These are phyloP conservation scores for Spiraea crenata DNA, from an alignment of 331 rosid species.

Conservation along the genomic window DNA sequence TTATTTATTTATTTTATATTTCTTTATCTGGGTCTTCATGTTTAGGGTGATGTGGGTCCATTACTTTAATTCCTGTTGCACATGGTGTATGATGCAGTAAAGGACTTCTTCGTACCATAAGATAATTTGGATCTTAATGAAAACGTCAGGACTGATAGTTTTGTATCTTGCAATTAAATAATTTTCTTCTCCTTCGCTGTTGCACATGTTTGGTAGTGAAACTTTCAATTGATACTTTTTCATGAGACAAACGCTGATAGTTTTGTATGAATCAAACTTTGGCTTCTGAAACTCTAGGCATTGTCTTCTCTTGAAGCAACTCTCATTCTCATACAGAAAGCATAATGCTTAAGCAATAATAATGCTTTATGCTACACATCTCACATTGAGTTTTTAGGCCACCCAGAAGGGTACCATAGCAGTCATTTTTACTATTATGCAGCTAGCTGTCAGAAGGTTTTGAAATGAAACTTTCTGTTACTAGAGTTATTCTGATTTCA, in stretches of 20 bases:
- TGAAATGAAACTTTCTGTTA: too few relatives aligned
- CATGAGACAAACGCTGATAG: background rate
- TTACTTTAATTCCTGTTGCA: too few relatives aligned
- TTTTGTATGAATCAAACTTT: background rate
- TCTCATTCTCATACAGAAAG: background rate
- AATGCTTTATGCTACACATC: background rate
- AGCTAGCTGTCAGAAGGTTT: too few relatives aligned
- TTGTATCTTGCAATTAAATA: too few relatives aligned
- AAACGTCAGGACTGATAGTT: too few relatives aligned
- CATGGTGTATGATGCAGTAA: too few relatives aligned
- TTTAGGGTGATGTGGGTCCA: too few relatives aligned
- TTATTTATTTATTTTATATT: background rate
- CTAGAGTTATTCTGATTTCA: too few relatives aligned
- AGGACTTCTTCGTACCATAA: too few relatives aligned
- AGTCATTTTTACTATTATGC: background rate
- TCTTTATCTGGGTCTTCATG: background rate
- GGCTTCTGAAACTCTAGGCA: background rate
- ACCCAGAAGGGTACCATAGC: too few relatives aligned
- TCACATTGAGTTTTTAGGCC: background rate
- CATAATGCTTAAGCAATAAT: background rate
- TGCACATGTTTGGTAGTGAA: background rate
- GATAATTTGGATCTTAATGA: too few relatives aligned
- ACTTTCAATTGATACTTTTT: background rate
- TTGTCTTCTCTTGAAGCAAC: background rate
- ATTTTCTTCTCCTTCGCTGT: background rate